Base-by-base conservation (phyloP, 2,329 filamentous ascomycete species). In the Fusarium sp. region DNA sequence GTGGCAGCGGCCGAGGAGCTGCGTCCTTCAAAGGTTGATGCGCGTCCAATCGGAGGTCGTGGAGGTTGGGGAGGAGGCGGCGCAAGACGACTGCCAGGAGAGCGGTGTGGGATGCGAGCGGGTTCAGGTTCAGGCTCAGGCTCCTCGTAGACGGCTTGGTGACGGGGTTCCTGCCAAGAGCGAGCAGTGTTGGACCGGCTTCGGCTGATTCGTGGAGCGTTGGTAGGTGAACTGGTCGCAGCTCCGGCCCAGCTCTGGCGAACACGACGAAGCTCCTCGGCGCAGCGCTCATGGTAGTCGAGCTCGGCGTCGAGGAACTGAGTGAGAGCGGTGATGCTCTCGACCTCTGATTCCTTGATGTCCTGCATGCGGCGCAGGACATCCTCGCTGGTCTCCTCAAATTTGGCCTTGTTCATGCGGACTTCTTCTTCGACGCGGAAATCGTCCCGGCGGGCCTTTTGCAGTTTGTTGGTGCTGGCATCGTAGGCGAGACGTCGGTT, bases 341-440 rank as follows among this genome's bases (percentile, higher is more conserved):
- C 94, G 39, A 82, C 83, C 77, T 98, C 94, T 22, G 92, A 86
- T 71, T 97, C 93, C 79, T 95, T 94, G 79, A 98, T 96, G 73
- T 98, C 94, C 77, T 96, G 88, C 95, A 98, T 98, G 52, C 94
- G 86, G 58, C 94, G 87, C 69, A 89, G 85, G 51, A 98, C 93
- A 71, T 98, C 94, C 73, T 98, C 94, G 73, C 86, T 95, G 13
- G 92, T 90, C 79, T 98, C 95, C 74, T 98, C 95, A 73, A 97
- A 98, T 78, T 98, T 98, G 70, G 92, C 91, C 76, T 96, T 96
- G 75, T 95, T 92, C 26, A 88, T 85, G 53, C 94, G 90, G 50
- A 97, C 85, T 77, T 98, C 94, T 74, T 98, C 94, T 76, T 98
- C 95, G 53, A 95, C 84, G 61, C 92, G 85, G 79, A 95, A 96